Conservation (phyloP, 2,329 filamentous ascomycete species). For the Uncinocarpus reesii region DNA sequence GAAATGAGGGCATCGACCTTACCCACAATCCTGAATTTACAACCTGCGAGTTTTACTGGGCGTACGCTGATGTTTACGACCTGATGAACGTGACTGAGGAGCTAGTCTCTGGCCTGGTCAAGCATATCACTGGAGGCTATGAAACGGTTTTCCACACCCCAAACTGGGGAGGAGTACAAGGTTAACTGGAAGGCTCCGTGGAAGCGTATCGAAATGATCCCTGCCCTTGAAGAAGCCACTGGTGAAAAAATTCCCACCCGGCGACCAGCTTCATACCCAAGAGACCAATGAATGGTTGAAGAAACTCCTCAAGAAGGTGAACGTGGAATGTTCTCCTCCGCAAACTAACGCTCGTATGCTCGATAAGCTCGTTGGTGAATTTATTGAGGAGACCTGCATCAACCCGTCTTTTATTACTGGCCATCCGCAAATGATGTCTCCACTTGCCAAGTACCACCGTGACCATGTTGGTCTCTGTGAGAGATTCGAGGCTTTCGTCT, state of each 20-base stretch:
- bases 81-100: constrained; percentile 87
- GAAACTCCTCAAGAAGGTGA: constrained; percentile 74
- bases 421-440: constrained; percentile 84
- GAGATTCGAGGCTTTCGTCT: constrained; percentile 94
- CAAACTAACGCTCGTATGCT: constrained; percentile 93
- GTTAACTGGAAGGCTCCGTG: constrained; percentile 96
- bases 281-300: constrained; percentile 85
- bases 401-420: constrained; percentile 87
- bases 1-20: constrained; percentile 82
- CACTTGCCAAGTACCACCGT: constrained; percentile 91
- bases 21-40: constrained; percentile 99
- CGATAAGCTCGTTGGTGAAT: constrained; percentile 87
- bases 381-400: constrained; percentile 85
- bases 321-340: constrained; percentile 79
- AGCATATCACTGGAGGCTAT: constrained; percentile 76
- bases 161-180: constrained; percentile 73
- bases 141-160: constrained; percentile 76
- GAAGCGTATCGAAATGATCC: constrained; percentile 92
- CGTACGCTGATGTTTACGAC: constrained; percentile 84
- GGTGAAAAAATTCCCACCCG: constrained; percentile 90
- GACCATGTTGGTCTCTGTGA: constrained; percentile 74
- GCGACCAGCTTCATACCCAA: constrained; percentile 76
- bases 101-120: constrained; percentile 78
- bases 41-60: constrained; percentile 93
- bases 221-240: constrained; percentile 74